phyloP scores from a whole-genome alignment of 129 eudicot species.

The Flaveria trinervia region DNA sequence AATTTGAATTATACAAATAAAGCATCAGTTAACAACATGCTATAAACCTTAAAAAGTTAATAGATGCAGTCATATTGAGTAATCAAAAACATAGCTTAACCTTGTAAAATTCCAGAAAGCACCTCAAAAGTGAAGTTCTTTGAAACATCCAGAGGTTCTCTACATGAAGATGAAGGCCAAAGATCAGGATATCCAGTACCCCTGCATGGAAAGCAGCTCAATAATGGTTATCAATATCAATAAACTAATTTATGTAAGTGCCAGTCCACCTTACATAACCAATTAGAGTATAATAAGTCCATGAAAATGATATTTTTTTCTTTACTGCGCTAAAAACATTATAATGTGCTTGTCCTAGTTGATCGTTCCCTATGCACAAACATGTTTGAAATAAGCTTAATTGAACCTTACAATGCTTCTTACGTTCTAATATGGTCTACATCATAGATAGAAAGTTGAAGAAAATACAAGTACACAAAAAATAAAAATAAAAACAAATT shows the following conservation, averaged over 20 bases:
- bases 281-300: neutral
- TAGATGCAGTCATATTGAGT: neutral
- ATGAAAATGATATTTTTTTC: neutral
- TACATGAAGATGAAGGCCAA: constrained; percentile 93
- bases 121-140: constrained; percentile 92
- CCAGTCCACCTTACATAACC: neutral
- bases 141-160: constrained; percentile 89
- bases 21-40: constrained; percentile 4
- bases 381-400: neutral
- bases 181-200: constrained; percentile 92
- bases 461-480: neutral
- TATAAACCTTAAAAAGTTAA: neutral
- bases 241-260: neutral
- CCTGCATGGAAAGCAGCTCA: constrained; percentile 53
- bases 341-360: too few relatives aligned
- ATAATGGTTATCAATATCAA: constrained; percentile 8
- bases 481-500: too few relatives aligned
- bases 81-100: constrained; percentile 36
- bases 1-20: constrained; percentile 7
- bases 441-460: neutral
- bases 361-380: neutral
- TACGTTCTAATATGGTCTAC: constrained; percentile 4
- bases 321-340: neutral
- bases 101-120: constrained; percentile 75
- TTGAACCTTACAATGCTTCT: neutral